These are phyloP conservation scores for Penicillium flavigenum DNA, from an alignment of 495 filamentous ascomycete genomes.

Conservation along the genomic window DNA sequence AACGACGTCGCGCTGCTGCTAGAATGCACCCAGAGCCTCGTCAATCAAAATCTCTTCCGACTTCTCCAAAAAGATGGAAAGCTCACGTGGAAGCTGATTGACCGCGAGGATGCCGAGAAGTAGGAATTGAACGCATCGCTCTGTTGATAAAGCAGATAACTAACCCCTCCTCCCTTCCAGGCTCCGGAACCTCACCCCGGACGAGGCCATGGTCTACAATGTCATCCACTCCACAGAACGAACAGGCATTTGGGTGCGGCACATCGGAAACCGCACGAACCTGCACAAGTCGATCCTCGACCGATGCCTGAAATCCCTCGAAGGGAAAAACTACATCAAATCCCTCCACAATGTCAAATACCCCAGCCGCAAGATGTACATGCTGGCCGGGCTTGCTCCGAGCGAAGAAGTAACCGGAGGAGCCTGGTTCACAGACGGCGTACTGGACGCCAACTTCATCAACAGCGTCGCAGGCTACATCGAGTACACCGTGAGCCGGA, in stretches of 20 bases:
- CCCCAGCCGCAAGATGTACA: constrained; percentile 64
- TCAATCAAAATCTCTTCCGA: constrained; percentile 67
- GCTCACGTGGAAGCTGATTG: constrained; percentile 65
- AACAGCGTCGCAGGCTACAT: constrained; percentile 65
- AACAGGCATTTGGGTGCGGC: constrained; percentile 85
- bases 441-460: constrained; percentile 84
- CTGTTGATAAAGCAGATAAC: background rate
- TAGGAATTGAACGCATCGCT: constrained; percentile 32
- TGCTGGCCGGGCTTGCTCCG: constrained; percentile 65
- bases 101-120: constrained; percentile 69
- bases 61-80: constrained; percentile 53
- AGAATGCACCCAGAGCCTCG: constrained; percentile 58
- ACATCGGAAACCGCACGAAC: constrained; percentile 70
- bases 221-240: constrained; percentile 77
- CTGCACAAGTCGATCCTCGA: constrained; percentile 76
- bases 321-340: constrained; percentile 84
- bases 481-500: constrained; percentile 65
- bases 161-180: constrained; percentile 37
- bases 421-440: constrained; percentile 86
- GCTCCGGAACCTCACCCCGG: constrained; percentile 61
- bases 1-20: constrained; percentile 58
- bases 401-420: constrained; percentile 88
- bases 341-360: constrained; percentile 60
- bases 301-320: constrained; percentile 73
- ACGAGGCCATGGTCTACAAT: constrained; percentile 79